phyloP scores from a whole-genome alignment of 768 basidiomycete species.

The Rhizopogon rudus region DNA sequence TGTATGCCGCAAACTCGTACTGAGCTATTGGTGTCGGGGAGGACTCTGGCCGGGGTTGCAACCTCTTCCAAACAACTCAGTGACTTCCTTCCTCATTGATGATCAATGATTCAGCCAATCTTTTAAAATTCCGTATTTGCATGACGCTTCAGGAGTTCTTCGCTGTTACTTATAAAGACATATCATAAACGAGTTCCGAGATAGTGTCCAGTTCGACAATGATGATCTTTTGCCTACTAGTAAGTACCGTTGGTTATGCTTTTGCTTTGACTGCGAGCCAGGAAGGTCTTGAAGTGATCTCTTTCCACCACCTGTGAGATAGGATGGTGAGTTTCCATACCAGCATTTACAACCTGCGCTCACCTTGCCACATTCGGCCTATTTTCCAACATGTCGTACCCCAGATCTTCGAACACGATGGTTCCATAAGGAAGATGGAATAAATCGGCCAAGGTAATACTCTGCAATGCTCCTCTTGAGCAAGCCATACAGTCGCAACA shows the following conservation, averaged over 20 bases:
- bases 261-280: slow-evolving; percentile 43
- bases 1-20: too few relatives aligned
- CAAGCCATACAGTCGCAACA: background rate
- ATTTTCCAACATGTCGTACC: slow-evolving; percentile 16
- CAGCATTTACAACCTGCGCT: background rate
- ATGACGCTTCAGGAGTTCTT: too few relatives aligned
- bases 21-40: too few relatives aligned
- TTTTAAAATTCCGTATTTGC: too few relatives aligned
- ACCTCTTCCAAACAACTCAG: too few relatives aligned
- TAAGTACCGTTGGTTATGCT: slow-evolving; percentile 7
- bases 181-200: too few relatives aligned
- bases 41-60: too few relatives aligned
- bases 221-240: background rate
- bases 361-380: slow-evolving; percentile 25
- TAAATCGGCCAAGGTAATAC: slow-evolving; percentile 39
- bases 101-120: too few relatives aligned
- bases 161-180: too few relatives aligned
- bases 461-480: slow-evolving; percentile 19
- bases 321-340: background rate
- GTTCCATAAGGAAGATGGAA: slow-evolving; percentile 39
- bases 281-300: slow-evolving; percentile 38
- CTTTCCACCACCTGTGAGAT: slow-evolving; percentile 45
- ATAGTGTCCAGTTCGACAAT: too few relatives aligned
- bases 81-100: too few relatives aligned
- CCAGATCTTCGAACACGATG: slow-evolving; percentile 17